A percentile compares a stretch with the other conserved stretches of the same genome.
phyloP scores from a whole-genome alignment of 345 rosid genomes.

The Salix udensis region DNA sequence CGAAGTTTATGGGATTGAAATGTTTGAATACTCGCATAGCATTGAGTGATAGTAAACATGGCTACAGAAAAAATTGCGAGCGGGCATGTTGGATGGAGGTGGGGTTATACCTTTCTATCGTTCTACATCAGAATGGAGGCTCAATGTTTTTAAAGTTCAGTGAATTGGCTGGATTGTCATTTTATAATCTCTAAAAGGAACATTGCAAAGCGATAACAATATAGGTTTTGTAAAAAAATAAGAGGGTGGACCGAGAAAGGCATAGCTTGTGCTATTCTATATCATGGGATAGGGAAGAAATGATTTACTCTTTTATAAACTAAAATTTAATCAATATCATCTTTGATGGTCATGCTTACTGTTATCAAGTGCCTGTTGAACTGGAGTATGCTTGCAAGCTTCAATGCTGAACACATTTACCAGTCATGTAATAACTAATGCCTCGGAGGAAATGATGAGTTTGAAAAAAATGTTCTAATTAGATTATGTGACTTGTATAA shows the following conservation, averaged over 20 bases:
- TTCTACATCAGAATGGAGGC: not conserved
- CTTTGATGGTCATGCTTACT: not conserved
- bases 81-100: not conserved
- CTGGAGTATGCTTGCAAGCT: not conserved
- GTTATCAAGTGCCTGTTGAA: not conserved
- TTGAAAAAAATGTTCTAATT: not conserved
- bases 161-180: not conserved
- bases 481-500: not conserved
- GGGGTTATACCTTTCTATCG: not conserved
- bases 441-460: not conserved
- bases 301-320: not conserved
- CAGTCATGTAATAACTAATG: not conserved
- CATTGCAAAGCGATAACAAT: not conserved
- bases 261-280: not conserved
- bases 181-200: not conserved
- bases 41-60: not conserved
- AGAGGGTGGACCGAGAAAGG: not conserved
- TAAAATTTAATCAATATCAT: not conserved
- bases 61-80: not conserved
- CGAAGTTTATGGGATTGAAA: too few relatives aligned
- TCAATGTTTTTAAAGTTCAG: not conserved
- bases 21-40: not conserved
- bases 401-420: not conserved
- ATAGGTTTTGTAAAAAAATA: not conserved
- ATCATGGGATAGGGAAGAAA: not conserved